Percentiles rank a stretch among this genome's conserved stretches.
phyloP scores from a whole-genome alignment of 257 asterid species.

The Oldenlandia corymbosa region DNA sequence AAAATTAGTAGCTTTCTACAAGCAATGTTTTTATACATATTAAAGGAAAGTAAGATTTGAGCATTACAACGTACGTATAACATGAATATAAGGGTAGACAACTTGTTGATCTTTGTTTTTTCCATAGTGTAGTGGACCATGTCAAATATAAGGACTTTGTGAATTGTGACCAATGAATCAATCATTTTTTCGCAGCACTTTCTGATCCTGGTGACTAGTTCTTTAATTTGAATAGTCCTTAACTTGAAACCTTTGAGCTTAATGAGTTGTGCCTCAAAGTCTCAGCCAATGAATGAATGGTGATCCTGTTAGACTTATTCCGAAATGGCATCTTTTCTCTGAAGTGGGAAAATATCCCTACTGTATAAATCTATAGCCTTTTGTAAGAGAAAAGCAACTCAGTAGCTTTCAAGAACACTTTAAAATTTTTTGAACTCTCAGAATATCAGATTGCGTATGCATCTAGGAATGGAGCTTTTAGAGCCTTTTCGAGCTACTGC shows the following conservation, averaged over 20 bases:
- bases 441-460: too few relatives aligned
- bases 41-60: too few relatives aligned
- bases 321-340: background rate
- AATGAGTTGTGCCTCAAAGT: background rate
- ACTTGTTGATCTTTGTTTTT: too few relatives aligned
- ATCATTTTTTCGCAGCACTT: background rate
- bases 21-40: too few relatives aligned
- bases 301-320: background rate
- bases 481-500: conserved; percentile 19
- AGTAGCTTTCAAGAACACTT: background rate
- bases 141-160: too few relatives aligned
- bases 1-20: too few relatives aligned
- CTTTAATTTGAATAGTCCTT: background rate
- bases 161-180: too few relatives aligned
- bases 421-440: background rate
- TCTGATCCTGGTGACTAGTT: background rate
- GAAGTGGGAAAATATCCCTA: background rate
- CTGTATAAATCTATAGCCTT: background rate
- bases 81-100: too few relatives aligned
- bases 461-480: background rate
- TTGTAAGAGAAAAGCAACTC: background rate
- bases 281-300: background rate
- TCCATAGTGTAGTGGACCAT: too few relatives aligned
- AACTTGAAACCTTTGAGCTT: too few relatives aligned
- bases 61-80: too few relatives aligned